These are phyloP conservation scores for Sinapis alba DNA, from an alignment of 441 rosid genomes.

Conservation along the genomic window DNA sequence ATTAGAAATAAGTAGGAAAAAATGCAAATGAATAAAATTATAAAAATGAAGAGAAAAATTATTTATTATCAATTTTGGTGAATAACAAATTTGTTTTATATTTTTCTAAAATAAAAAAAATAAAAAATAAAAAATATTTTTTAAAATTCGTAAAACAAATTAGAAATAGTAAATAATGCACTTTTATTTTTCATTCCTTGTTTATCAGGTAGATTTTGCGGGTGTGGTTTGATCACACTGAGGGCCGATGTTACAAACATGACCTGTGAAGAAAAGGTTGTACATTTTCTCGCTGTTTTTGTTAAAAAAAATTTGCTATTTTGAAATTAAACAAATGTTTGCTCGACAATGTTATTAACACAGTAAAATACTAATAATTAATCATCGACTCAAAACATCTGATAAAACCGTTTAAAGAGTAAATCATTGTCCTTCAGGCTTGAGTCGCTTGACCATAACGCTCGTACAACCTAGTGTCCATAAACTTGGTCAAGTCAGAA, in stretches of 20 bases:
- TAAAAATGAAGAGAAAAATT: too few relatives aligned
- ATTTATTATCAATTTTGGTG: too few relatives aligned
- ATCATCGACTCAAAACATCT: background rate
- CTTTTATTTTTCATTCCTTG: too few relatives aligned
- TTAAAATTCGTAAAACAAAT: too few relatives aligned
- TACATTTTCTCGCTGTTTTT: background rate
- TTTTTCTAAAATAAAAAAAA: too few relatives aligned
- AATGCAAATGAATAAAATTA: too few relatives aligned
- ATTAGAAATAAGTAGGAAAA: too few relatives aligned
- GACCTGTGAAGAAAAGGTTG: background rate
- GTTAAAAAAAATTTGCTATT: background rate
- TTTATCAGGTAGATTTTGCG: too few relatives aligned
- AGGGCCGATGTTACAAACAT: background rate
- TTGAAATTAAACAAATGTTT: background rate
- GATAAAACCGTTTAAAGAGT: background rate
- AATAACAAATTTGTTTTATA: too few relatives aligned
- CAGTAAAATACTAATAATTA: background rate
- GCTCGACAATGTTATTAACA: background rate
- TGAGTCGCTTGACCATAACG: background rate
- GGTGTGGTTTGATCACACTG: background rate
- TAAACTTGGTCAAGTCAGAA: constrained; percentile 42
- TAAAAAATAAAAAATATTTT: too few relatives aligned
- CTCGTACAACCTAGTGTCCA: constrained; percentile 37
- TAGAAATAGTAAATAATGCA: too few relatives aligned
- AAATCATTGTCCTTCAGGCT: background rate